Evolutionary conservation across 768 basidiomycete species (phyloP).

Genomic region (Lactifluus hygrophoroides): DNA sequence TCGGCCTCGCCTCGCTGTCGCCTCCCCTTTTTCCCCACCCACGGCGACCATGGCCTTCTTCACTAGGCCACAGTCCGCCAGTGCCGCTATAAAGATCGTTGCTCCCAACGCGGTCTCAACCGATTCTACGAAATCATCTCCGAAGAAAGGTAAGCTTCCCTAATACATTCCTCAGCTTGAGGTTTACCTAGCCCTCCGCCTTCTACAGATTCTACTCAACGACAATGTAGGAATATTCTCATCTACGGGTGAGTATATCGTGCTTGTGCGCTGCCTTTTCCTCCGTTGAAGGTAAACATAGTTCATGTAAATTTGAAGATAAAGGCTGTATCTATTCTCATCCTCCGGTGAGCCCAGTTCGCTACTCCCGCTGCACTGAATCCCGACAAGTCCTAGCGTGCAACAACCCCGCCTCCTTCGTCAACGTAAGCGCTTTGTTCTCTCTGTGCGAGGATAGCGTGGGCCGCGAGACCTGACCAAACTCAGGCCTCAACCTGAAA

Average conservation of each 20-base stretch:
- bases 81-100: slow-evolving; percentile 63
- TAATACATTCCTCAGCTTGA: slow-evolving; percentile 2
- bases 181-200: slow-evolving; percentile 9
- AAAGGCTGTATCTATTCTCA: slow-evolving; percentile 82
- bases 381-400: slow-evolving; percentile 9
- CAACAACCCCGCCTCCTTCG: slow-evolving; percentile 16
- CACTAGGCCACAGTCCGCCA: slow-evolving; percentile 48
- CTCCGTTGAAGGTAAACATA: slow-evolving; percentile 26
- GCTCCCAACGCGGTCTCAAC: slow-evolving; percentile 39
- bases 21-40: neutral
- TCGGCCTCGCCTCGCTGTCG: neutral
- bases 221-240: slow-evolving; percentile 84
- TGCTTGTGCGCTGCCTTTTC: neutral
- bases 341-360: slow-evolving; percentile 46
- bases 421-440: slow-evolving; percentile 14
- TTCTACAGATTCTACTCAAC: slow-evolving; percentile 52
- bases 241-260: slow-evolving; percentile 67
- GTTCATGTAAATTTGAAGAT: slow-evolving; percentile 78
- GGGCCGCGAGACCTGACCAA: neutral
- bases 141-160: slow-evolving; percentile 36
- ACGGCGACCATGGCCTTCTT: slow-evolving; percentile 55
- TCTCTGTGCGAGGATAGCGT: neutral
- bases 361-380: too few relatives aligned
- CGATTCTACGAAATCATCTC: slow-evolving; percentile 38
- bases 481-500: slow-evolving; percentile 17